A percentile compares a stretch with the other conserved stretches of the same genome.
These are phyloP conservation scores for Kockiozyma suomiensis DNA, from an alignment of 805 yeast genomes.

Conservation along the genomic window DNA sequence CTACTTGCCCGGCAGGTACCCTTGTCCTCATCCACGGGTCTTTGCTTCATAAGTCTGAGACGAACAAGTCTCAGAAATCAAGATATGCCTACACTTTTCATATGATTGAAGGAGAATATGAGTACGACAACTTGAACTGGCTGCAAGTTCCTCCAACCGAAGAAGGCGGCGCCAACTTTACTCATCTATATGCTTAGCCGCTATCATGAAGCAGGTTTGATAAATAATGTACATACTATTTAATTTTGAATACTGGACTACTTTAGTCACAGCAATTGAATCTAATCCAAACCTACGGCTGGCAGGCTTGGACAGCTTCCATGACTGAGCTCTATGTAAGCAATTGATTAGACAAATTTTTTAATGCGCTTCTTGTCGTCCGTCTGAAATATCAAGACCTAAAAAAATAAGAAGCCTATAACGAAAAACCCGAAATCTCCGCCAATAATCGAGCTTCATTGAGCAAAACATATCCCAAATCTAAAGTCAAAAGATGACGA, in stretches of 20 bases:
- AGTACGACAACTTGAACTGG: conserved; percentile 72
- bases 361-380: too few relatives aligned
- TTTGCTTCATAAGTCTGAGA: conserved; percentile 71
- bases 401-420: too few relatives aligned
- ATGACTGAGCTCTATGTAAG: too few relatives aligned
- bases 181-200: conserved; percentile 46
- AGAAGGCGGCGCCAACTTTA: conserved; percentile 61
- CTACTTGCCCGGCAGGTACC: conserved; percentile 72
- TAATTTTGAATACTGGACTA: too few relatives aligned
- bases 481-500: neutral
- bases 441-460: neutral
- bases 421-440: neutral
- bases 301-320: too few relatives aligned
- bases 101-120: conserved; percentile 65
- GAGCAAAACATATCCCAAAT: neutral
- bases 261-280: too few relatives aligned
- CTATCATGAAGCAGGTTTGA: too few relatives aligned
- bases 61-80: conserved; percentile 56
- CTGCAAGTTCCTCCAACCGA: conserved; percentile 67
- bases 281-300: too few relatives aligned
- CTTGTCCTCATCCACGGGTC: conserved; percentile 70
- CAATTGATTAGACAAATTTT: too few relatives aligned
- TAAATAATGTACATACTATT: too few relatives aligned
- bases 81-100: conserved; percentile 82
- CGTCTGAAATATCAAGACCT: too few relatives aligned